Conservation (phyloP, 495 filamentous ascomycete species). For the Penicillium macrosclerotiorum region DNA sequence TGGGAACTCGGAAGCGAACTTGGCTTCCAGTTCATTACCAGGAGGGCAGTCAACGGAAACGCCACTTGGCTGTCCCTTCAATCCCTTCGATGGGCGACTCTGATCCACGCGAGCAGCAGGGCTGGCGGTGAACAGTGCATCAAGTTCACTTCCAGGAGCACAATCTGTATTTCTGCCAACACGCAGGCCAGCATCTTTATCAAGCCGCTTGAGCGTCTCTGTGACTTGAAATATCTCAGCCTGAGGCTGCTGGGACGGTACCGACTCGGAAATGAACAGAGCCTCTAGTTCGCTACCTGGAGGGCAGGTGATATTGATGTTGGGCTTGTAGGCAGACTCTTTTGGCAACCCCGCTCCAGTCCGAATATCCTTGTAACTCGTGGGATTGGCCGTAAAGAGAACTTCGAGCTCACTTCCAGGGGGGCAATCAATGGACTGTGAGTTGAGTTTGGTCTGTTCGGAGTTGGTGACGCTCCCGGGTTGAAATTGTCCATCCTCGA, state of each 20-base stretch:
- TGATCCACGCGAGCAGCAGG: conserved; percentile 3
- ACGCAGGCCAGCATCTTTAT: background rate
- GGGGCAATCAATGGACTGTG: conserved; percentile 9
- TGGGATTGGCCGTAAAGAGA: background rate
- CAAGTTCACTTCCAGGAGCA: conserved; percentile 16
- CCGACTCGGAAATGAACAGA: conserved; percentile 7
- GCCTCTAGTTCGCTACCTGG: conserved; percentile 11
- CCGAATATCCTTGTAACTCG: background rate
- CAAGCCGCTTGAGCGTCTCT: background rate
- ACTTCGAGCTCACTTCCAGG: conserved; percentile 10
- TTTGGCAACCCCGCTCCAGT: background rate
- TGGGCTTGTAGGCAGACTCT: background rate
- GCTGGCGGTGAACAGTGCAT: conserved; percentile 14
- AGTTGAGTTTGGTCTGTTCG: background rate
- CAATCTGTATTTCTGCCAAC: conserved; percentile 8
- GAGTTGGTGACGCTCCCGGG: background rate
- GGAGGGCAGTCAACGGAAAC: conserved; percentile 13
- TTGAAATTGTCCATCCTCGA: conserved; percentile 11
- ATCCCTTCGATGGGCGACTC: background rate
- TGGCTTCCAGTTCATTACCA: conserved; percentile 11
- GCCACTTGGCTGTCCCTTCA: background rate
- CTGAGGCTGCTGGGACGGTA: background rate
- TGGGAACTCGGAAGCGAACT: conserved; percentile 1
- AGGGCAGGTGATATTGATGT: conserved; percentile 3
- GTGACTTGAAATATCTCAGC: background rate